A percentile compares a stretch with the other conserved stretches of the same genome.
Conservation (phyloP, 2,329 filamentous ascomycete genomes). For the Huntiella bhutanensis region DNA sequence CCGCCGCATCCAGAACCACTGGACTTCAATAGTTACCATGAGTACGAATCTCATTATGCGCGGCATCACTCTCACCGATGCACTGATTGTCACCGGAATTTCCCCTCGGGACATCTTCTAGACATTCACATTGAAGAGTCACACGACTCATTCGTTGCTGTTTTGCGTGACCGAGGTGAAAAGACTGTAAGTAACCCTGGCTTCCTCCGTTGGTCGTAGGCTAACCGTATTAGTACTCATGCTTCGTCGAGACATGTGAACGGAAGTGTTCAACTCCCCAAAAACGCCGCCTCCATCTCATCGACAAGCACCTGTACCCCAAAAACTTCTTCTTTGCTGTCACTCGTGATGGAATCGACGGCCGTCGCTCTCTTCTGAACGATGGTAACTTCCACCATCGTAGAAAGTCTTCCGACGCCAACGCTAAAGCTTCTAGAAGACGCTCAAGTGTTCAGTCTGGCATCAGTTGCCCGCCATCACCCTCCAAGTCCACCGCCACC, state of each 20-base stretch:
- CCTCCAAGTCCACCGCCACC: not conserved
- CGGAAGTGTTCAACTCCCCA: slow-evolving; percentile 64
- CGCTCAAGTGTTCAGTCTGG: slow-evolving; percentile 12
- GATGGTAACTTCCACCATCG: slow-evolving; percentile 31
- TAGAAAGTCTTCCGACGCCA: slow-evolving; percentile 25
- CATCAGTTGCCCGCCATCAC: slow-evolving; percentile 1
- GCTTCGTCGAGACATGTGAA: slow-evolving; percentile 79
- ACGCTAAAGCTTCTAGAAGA: slow-evolving; percentile 16
- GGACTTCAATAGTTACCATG: slow-evolving; percentile 53
- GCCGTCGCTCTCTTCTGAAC: slow-evolving; percentile 57
- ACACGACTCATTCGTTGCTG: slow-evolving; percentile 62
- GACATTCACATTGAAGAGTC: slow-evolving; percentile 75
- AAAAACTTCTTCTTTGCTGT: slow-evolving; percentile 75
- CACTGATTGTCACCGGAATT: slow-evolving; percentile 66
- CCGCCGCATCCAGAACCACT: slow-evolving; percentile 58
- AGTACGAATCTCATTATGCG: slow-evolving; percentile 75
- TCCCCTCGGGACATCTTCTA: slow-evolving; percentile 67
- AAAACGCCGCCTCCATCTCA: slow-evolving; percentile 72
- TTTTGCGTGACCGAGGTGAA: slow-evolving; percentile 60
- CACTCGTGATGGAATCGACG: slow-evolving; percentile 77
- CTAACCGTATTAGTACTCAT: slow-evolving; percentile 43
- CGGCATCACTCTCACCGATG: slow-evolving; percentile 72
- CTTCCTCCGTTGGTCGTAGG: not conserved
- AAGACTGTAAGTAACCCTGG: slow-evolving; percentile 46
- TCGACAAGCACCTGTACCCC: slow-evolving; percentile 88